A percentile compares a stretch with the other conserved stretches of the same genome.
phyloP scores from a whole-genome alignment of 768 basidiomycete genomes.

The Serendipita vermifera region DNA sequence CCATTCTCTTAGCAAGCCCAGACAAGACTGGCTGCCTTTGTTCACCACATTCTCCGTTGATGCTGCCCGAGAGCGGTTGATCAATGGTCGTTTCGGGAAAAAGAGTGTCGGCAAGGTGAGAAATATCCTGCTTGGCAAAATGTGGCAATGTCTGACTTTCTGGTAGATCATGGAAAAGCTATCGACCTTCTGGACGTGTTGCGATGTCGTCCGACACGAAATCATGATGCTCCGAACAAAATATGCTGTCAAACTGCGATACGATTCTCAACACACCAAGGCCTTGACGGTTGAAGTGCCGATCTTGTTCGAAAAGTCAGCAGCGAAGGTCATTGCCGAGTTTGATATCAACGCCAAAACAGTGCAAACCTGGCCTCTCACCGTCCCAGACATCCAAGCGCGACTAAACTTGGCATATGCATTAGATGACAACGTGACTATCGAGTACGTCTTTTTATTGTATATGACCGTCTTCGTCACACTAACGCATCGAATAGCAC shows the following conservation, averaged over 20 bases:
- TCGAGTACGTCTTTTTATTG: background rate
- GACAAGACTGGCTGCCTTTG: constrained; percentile 10
- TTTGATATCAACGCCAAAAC: background rate
- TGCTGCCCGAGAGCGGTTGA: background rate
- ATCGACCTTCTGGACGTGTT: background rate
- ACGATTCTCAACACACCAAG: background rate
- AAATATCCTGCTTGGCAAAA: background rate
- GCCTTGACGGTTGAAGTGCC: background rate
- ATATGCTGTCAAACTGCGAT: background rate
- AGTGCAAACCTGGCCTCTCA: background rate
- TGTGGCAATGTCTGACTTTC: background rate
- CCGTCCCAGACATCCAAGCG: background rate
- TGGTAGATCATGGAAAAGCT: constrained; percentile 1
- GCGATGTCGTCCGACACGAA: background rate
- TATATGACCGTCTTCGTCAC: no score
- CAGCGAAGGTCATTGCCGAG: background rate
- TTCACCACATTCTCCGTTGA: background rate
- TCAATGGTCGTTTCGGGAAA: background rate
- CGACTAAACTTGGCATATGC: background rate
- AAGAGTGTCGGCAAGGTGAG: background rate
- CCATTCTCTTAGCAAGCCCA: background rate
- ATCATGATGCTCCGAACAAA: background rate
- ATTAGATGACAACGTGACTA: background rate
- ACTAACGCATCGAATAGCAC: no score
- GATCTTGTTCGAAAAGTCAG: background rate